Percentiles rank a stretch among this genome's conserved stretches.
Conservation (phyloP, 2,329 filamentous ascomycete genomes). For the Knufia petricola region DNA sequence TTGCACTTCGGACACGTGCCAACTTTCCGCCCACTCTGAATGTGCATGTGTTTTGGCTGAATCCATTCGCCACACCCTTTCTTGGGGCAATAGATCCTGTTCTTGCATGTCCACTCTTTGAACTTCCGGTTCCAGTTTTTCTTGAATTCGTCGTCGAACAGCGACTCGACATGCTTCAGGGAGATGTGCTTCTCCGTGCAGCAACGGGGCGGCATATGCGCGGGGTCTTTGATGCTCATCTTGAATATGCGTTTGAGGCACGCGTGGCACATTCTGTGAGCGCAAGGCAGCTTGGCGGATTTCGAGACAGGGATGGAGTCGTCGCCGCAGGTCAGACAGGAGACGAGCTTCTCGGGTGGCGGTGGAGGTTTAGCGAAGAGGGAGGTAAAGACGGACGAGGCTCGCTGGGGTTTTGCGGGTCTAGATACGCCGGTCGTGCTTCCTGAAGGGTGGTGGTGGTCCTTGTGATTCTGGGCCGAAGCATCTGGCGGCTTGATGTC, state of each 20-base stretch:
- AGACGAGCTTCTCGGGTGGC: slow-evolving; percentile 41
- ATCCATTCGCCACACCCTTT: slow-evolving; percentile 71
- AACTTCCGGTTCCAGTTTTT: slow-evolving; percentile 72
- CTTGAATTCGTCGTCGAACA: slow-evolving; percentile 69
- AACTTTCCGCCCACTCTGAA: slow-evolving; percentile 50
- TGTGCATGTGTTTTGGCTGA: slow-evolving; percentile 57
- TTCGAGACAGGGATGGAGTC: slow-evolving; percentile 56
- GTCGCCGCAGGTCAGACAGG: slow-evolving; percentile 62
- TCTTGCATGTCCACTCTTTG: slow-evolving; percentile 62
- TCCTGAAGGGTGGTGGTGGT: slow-evolving; percentile 1
- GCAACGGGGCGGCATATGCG: slow-evolving; percentile 77
- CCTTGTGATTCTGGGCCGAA: slow-evolving; percentile 9
- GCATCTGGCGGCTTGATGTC: slow-evolving; percentile 9
- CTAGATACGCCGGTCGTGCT: not conserved
- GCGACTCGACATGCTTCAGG: slow-evolving; percentile 61
- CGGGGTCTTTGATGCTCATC: slow-evolving; percentile 64
- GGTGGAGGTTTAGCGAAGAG: slow-evolving; percentile 13
- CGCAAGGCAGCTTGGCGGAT: slow-evolving; percentile 64
- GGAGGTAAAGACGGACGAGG: slow-evolving; percentile 10
- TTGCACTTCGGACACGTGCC: slow-evolving; percentile 63
- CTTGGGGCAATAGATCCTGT: slow-evolving; percentile 68
- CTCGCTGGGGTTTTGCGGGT: slow-evolving; percentile 7
- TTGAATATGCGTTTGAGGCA: slow-evolving; percentile 68
- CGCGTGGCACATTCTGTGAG: slow-evolving; percentile 68
- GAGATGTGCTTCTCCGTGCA: slow-evolving; percentile 66